Conservation (phyloP, 2,329 filamentous ascomycete genomes). For the Colletotrichum sp. region DNA sequence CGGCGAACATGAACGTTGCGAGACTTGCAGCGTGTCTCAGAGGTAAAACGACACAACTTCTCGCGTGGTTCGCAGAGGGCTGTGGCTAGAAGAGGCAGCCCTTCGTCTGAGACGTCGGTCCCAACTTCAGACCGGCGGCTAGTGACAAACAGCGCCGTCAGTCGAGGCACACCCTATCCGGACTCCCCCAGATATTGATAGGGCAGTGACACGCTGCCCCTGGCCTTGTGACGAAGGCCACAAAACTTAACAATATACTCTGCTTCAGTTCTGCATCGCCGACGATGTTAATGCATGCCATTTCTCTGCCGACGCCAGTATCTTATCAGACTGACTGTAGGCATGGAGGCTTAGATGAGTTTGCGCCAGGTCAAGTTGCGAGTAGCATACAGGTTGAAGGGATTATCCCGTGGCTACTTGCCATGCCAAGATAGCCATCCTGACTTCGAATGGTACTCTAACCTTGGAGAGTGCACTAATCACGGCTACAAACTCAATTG, state of each 20-base stretch:
- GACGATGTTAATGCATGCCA: neutral
- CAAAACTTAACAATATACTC: neutral
- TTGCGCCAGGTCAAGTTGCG: neutral
- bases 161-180: neutral
- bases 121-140: neutral
- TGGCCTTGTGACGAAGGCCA: neutral
- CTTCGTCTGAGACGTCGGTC: neutral
- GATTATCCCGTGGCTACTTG: neutral
- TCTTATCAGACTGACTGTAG: neutral
- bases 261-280: neutral
- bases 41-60: neutral
- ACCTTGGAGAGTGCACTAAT: neutral
- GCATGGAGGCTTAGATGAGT: neutral
- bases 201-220: neutral
- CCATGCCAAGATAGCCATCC: neutral
- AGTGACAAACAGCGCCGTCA: neutral
- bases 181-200: neutral
- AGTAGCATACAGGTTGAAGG: neutral
- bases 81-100: neutral
- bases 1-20: neutral
- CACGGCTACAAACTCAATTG: constrained; percentile 3
- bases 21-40: neutral
- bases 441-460: neutral
- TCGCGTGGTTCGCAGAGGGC: neutral
- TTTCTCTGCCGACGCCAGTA: neutral